These are phyloP conservation scores for Epichloe glyceriae DNA, from an alignment of 2,329 filamentous ascomycete species.

Conservation along the genomic window DNA sequence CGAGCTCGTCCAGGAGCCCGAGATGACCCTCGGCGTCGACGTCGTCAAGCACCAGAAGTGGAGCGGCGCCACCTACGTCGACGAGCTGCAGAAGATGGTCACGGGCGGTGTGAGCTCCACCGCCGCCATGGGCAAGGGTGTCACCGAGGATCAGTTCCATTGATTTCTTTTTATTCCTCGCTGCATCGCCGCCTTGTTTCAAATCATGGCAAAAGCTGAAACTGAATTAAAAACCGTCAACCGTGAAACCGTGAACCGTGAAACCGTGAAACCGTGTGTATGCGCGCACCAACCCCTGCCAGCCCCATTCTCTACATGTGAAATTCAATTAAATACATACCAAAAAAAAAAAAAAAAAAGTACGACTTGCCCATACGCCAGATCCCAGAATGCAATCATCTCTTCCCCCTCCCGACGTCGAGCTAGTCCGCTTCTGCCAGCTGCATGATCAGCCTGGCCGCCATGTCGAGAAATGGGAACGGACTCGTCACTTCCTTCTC, in stretches of 20 bases:
- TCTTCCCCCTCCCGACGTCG: no score
- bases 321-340: no score
- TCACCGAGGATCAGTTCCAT: slow-evolving; percentile 91
- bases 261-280: no score
- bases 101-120: slow-evolving; percentile 84
- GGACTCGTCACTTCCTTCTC: slow-evolving; percentile 94
- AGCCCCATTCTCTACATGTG: no score
- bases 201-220: no score
- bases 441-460: slow-evolving; percentile 84
- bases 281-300: no score
- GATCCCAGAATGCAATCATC: no score
- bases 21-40: slow-evolving; percentile 82
- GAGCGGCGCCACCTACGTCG: slow-evolving; percentile 88
- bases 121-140: slow-evolving; percentile 91
- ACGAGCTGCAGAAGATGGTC: slow-evolving; percentile 95
- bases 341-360: no score
- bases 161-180: slow-evolving; percentile 7
- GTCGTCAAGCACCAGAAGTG: slow-evolving; percentile 99
- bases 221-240: no score
- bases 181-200: no score
- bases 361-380: no score
- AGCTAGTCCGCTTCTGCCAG: slow-evolving; percentile 63
- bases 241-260: no score
- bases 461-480: slow-evolving; percentile 91
- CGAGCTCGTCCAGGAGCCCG: slow-evolving; percentile 93